Evolutionary conservation across 1,284 basidiomycete species (phyloP).

Genomic region (Phellopilus nigrolimitatus): DNA sequence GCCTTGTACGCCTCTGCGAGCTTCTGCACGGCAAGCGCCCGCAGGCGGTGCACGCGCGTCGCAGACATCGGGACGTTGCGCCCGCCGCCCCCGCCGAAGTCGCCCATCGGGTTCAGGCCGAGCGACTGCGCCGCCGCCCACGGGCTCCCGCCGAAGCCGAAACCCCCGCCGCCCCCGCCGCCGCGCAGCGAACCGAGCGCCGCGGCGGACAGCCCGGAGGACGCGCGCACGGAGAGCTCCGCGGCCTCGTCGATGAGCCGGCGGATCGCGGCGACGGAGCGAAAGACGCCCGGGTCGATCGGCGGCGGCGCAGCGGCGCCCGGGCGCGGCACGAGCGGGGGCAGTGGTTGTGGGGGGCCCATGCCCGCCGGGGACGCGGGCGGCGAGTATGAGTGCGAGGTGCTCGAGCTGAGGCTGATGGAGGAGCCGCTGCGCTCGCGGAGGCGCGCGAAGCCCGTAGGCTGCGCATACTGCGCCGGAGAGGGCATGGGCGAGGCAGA

Average conservation of each 20-base stretch:
- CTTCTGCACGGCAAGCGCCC: constrained; percentile 76
- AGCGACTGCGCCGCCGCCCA: constrained; percentile 59
- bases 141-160: constrained; percentile 33
- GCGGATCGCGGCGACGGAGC: constrained; percentile 65
- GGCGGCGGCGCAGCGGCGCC: constrained; percentile 52
- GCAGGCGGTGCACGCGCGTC: constrained; percentile 68
- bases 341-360: constrained; percentile 12
- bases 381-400: constrained; percentile 42
- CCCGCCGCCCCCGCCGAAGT: constrained; percentile 43
- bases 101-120: constrained; percentile 51
- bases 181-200: constrained; percentile 56
- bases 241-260: constrained; percentile 79
- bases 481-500: constrained; percentile 22
- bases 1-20: constrained; percentile 74
- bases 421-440: constrained; percentile 39
- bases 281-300: constrained; percentile 80
- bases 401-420: constrained; percentile 43
- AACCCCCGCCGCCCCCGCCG: constrained; percentile 23
- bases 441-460: constrained; percentile 30
- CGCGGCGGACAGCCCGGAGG: constrained; percentile 69
- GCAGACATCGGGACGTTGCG: constrained; percentile 77
- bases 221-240: constrained; percentile 75
- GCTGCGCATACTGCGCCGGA: constrained; percentile 25
- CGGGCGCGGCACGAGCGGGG: too few relatives aligned
- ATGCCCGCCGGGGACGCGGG: constrained; percentile 44